Base-by-base conservation (phyloP, 257 asterid genomes). In the Echites panduratus region DNA sequence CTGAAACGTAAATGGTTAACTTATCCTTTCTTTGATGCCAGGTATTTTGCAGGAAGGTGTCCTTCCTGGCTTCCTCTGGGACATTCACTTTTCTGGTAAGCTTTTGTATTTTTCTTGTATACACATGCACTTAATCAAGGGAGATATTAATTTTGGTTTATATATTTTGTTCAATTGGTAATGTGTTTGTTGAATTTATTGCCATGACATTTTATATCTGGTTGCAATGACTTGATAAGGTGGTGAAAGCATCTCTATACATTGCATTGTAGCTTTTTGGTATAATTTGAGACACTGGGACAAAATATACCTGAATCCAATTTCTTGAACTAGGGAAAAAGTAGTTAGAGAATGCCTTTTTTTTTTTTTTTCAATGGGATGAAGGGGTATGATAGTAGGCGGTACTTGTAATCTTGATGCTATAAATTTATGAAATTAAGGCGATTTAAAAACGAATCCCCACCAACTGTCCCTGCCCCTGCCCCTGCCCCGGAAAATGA, bases 11-110 rank as follows among this genome's bases (percentile, higher is more conserved):
- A 71, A 74, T 0, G 70, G 57, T 68, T 66, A 70, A 52, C 12
- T 26, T 70, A 57, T 79, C 58, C 50, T 75, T 80, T 48, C 67
- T 73, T 76, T 67, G 48, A 75, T 78, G 78, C 75, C 89, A 92
- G 98, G 90, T 90, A 73, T 92, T 86, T 76, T 95, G 97, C 87
- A 83, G 97, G 80, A 95, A 85, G 83, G 96, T 89, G 26, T 77
- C 96, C 32, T 95, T 87, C 84, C 76, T 95, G 70, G 83, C 89
- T 75, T 80, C 87, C 73, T 86, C 96, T 68, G 96, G 92, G 73
- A 83, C 87, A 57, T 95, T 95, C 75, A 82, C 84, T 68, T 89
- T 95, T 82, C 83, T 90, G 98, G 98, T 95, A 90, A 27, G 79
- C 66, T 69, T 70, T 14, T 58, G 9, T 20, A n/a, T 32, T 56